Evolutionary conservation across 2,329 filamentous ascomycete species (phyloP).

Genomic region (Ascochyta rabiei): DNA sequence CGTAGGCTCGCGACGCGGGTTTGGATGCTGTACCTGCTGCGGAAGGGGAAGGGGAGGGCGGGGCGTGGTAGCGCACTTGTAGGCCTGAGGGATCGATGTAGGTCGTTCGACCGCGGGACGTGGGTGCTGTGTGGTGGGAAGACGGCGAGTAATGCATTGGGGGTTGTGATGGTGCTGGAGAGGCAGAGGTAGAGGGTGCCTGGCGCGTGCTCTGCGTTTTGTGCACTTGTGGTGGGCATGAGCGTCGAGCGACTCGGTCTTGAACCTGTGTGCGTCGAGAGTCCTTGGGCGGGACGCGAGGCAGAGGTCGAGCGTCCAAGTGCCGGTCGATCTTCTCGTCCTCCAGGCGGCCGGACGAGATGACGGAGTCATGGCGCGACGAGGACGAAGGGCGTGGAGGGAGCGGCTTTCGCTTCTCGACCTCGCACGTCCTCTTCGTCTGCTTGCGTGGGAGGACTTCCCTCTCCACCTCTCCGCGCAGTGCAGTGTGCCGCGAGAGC

Average conservation of each 20-base stretch:
- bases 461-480: background rate
- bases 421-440: background rate
- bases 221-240: constrained; percentile 5
- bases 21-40: background rate
- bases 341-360: background rate
- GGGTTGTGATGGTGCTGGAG: background rate
- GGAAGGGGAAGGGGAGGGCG: background rate
- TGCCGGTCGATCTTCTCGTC: background rate
- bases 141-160: background rate
- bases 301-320: background rate
- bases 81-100: background rate
- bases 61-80: background rate
- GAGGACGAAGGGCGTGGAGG: background rate
- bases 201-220: background rate
- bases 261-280: background rate
- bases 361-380: constrained; percentile 7
- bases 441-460: background rate
- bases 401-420: background rate
- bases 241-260: background rate
- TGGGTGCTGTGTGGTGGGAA: background rate
- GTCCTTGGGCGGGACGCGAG: background rate
- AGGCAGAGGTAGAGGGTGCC: background rate
- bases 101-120: background rate
- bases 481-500: background rate
- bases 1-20: background rate